A percentile compares a stretch with the other conserved stretches of the same genome.
Evolutionary conservation across 1,139 yeast species (phyloP).

Genomic region (Saccharomyces hybrid): DNA sequence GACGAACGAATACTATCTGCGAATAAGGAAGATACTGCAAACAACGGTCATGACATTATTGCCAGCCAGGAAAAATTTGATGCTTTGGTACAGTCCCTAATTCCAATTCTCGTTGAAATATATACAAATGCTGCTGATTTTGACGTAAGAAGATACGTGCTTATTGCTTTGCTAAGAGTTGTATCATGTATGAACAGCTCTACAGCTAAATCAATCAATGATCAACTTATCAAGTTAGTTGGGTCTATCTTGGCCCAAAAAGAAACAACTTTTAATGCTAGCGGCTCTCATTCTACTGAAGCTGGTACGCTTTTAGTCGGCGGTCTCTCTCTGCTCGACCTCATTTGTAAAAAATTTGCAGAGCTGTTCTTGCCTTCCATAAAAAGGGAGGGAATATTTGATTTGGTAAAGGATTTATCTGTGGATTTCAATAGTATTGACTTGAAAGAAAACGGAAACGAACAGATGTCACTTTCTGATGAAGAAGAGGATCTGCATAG

Average conservation of each 20-base stretch:
- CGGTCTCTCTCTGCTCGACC: constrained; percentile 45
- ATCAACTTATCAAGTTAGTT: constrained; percentile 41
- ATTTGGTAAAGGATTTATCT: constrained; percentile 25
- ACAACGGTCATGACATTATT: constrained; percentile 8
- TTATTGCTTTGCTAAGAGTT: constrained; percentile 52
- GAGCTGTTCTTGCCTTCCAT: constrained; percentile 36
- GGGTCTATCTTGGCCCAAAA: constrained; percentile 68
- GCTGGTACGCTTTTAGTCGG: constrained; percentile 44
- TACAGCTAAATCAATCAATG: constrained; percentile 19
- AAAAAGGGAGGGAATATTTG: constrained; percentile 67
- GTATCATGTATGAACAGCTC: constrained; percentile 22
- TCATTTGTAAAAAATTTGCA: constrained; percentile 30
- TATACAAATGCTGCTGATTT: constrained; percentile 72
- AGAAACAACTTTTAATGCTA: constrained; percentile 28
- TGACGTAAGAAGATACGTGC: constrained; percentile 52
- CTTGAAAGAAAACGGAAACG: constrained; percentile 19
- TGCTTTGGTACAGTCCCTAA: constrained; percentile 43
- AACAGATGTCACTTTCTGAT: constrained; percentile 9
- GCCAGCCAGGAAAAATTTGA: constrained; percentile 32
- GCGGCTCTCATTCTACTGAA: constrained; percentile 21
- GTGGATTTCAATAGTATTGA: constrained; percentile 12
- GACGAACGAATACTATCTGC: constrained; percentile 24
- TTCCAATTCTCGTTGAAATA: constrained; percentile 57
- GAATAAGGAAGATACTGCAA: constrained; percentile 5
- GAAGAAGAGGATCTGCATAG: constrained; percentile 17